Base-by-base conservation (phyloP, 345 rosid species). In the Heritiera fomes region DNA sequence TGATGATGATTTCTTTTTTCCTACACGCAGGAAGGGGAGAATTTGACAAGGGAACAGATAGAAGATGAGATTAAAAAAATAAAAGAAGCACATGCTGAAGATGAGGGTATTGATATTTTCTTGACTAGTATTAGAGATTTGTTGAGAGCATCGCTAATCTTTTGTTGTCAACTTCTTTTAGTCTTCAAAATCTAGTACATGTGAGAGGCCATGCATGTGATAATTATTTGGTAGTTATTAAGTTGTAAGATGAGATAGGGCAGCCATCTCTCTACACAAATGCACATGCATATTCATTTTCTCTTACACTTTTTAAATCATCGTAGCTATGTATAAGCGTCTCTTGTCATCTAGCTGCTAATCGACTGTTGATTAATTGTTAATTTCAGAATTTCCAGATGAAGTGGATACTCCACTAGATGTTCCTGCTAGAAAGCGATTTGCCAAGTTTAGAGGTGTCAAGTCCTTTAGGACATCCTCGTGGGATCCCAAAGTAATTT, bases 391-490 rank as follows among this genome's bases (percentile, higher is more conserved):
- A 85, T 95, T 70, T 84, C 99, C 99, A 0, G 99, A 93, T 83
- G 97, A 95, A 88, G 98, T 95, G 77, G 99, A 91, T 58, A 88
- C 96, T 60, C 99, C 99, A 20, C 41, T 90, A 68, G 99, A 93
- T 88, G 80, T 86, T 82, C 95, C 93, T 59, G 99, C 97, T 58
- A 87, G 97, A 87, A 90, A 87, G 83, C 98, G 98, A 30, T 93
- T 95, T 70, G 93, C 94, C 15, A 91, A 94, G 86, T 93, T 87
- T 85, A 93, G 98, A 84, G 98, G 99, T 77, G 86, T 95, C 61
- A 92, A 95, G 86, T 95, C 98, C 81, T 92, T 95, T 71, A 89
- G 99, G 88, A 93, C 98, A 66, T 95, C 98, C 53, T 83, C 90
- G 12, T 93, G 99, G 99, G 99, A 95, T 85, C 95, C 97, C 17